A percentile compares a stretch with the other conserved stretches of the same genome.
phyloP scores from a whole-genome alignment of 192 early-diverging fungal species.

The Paraglomus brasilianum region DNA sequence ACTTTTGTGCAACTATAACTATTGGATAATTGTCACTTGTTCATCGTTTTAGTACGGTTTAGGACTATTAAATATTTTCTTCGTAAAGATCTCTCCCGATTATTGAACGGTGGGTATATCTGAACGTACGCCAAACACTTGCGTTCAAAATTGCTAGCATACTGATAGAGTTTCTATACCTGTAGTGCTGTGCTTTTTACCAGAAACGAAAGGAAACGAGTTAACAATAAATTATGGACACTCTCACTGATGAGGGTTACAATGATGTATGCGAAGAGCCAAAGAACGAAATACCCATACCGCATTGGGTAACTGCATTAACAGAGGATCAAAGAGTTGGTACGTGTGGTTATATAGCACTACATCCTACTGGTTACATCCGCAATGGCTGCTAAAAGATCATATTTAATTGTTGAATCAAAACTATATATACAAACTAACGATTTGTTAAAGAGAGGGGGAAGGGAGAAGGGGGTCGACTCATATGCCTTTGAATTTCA shows the following conservation, averaged over 20 bases:
- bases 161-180: too few relatives aligned
- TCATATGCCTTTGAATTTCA: neutral
- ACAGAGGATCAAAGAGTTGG: conserved; percentile 28
- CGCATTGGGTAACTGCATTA: conserved; percentile 4
- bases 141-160: too few relatives aligned
- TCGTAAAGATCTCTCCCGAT: too few relatives aligned
- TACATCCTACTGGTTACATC: neutral
- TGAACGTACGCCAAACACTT: too few relatives aligned
- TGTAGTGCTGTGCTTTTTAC: too few relatives aligned
- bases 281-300: conserved; percentile 21
- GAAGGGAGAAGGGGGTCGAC: neutral
- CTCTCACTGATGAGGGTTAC: conserved; percentile 21
- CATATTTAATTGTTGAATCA: too few relatives aligned
- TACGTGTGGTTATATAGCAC: conserved; percentile 19
- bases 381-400: neutral
- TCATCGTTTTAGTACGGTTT: too few relatives aligned
- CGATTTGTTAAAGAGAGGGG: conserved; percentile 7
- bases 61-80: too few relatives aligned
- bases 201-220: too few relatives aligned
- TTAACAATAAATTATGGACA: neutral
- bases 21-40: too few relatives aligned
- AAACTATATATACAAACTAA: neutral
- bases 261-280: conserved; percentile 19
- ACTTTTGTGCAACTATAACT: too few relatives aligned
- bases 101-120: too few relatives aligned